phyloP scores from a whole-genome alignment of 2,329 filamentous ascomycete genomes.

The Lasiodiplodia theobromae region DNA sequence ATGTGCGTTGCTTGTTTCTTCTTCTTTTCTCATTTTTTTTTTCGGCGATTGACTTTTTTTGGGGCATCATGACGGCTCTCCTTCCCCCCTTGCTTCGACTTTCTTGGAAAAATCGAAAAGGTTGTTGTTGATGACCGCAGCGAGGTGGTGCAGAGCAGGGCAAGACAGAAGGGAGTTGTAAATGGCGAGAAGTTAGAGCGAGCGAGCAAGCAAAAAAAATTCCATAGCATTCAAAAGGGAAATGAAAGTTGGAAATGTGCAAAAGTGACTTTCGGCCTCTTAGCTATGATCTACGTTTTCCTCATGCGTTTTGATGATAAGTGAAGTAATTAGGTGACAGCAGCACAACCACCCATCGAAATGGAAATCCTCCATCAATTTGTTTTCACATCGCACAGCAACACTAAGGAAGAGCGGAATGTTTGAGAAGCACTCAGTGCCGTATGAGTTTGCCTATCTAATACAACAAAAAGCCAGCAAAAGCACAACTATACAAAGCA shows the following conservation, averaged over 20 bases:
- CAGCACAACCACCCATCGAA: too few relatives aligned
- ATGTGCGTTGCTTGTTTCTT: background rate
- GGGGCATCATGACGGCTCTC: too few relatives aligned
- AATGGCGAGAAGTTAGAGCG: background rate
- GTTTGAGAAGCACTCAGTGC: conserved; percentile 14
- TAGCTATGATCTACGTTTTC: background rate
- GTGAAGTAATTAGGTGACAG: background rate
- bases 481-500: conserved; percentile 13
- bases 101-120: too few relatives aligned
- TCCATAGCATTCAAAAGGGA: background rate
- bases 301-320: background rate
- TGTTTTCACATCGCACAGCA: background rate
- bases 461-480: conserved; percentile 2
- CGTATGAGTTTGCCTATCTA: conserved; percentile 11
- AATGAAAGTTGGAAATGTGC: background rate
- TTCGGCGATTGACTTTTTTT: background rate
- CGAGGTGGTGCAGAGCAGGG: background rate
- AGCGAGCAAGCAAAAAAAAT: background rate
- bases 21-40: background rate
- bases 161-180: background rate
- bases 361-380: background rate
- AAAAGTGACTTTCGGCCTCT: too few relatives aligned
- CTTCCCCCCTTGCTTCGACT: too few relatives aligned
- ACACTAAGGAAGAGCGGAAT: background rate
- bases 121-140: background rate